Conservation (phyloP, 495 filamentous ascomycete species). For the Aspergillus sparsus region DNA sequence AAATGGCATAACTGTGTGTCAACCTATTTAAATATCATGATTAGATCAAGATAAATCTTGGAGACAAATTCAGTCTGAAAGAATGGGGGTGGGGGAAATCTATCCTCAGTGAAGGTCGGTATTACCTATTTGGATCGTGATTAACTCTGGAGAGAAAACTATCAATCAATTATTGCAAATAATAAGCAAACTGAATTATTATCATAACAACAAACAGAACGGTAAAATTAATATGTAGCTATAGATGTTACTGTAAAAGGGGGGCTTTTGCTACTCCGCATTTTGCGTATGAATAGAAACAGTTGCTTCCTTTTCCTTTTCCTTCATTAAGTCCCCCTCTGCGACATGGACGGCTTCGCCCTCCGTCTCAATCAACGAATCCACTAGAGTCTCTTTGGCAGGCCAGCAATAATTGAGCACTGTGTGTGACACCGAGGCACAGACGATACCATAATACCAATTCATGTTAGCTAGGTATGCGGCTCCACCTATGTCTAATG, state of each 20-base stretch:
- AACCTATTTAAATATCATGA: no score
- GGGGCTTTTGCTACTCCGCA: no score
- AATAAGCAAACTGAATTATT: not conserved
- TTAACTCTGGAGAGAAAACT: no score
- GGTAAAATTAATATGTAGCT: not conserved
- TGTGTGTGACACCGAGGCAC: not conserved
- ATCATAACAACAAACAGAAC: not conserved
- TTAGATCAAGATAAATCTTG: no score
- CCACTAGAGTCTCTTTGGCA: constrained; percentile 2
- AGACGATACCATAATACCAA: constrained; percentile 6
- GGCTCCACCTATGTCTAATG: constrained; percentile 4
- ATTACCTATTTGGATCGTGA: no score
- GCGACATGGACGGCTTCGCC: not conserved
- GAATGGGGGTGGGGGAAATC: no score
- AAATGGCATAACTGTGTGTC: no score
- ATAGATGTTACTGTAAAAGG: not conserved
- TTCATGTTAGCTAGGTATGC: constrained; percentile 5
- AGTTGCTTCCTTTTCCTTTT: constrained; percentile 2
- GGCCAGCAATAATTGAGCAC: constrained; percentile 1
- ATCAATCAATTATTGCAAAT: no score
- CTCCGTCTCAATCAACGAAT: not conserved
- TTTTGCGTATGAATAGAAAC: not conserved
- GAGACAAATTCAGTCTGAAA: no score
- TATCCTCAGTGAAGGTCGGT: no score
- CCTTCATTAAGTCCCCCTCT: not conserved